Percentiles rank a stretch among this genome's conserved stretches.
phyloP scores from a whole-genome alignment of 805 yeast species.

The Ogataea corticis region DNA sequence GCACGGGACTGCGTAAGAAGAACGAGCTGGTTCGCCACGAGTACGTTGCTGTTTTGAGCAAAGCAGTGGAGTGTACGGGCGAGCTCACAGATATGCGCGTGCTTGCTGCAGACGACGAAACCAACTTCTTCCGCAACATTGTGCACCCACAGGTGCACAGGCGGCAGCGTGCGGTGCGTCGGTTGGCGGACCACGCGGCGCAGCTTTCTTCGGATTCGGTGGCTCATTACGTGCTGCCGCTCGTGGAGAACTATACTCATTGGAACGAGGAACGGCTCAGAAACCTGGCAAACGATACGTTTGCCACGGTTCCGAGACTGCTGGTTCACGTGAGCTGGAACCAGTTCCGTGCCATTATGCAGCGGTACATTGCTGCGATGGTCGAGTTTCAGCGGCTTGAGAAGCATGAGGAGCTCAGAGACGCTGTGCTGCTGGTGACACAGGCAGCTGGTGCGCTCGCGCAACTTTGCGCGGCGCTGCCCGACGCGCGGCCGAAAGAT shows the following conservation, averaged over 20 bases:
- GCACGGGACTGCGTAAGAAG: constrained; percentile 63
- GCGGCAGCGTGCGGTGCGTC: constrained; percentile 79
- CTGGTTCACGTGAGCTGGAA: constrained; percentile 66
- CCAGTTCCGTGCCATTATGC: constrained; percentile 74
- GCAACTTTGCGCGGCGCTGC: constrained; percentile 7
- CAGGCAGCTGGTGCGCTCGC: constrained; percentile 50
- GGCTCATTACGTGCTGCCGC: constrained; percentile 80
- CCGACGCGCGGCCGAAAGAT: constrained; percentile 24
- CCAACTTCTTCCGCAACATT: constrained; percentile 60
- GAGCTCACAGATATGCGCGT: constrained; percentile 68
- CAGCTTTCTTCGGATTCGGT: constrained; percentile 56
- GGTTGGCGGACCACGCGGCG: constrained; percentile 51
- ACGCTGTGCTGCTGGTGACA: constrained; percentile 58
- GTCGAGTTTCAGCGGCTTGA: constrained; percentile 22
- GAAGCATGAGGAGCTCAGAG: constrained; percentile 49
- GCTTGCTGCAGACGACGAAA: constrained; percentile 76
- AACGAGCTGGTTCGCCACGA: constrained; percentile 69
- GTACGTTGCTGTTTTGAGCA: constrained; percentile 64
- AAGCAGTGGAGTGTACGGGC: constrained; percentile 50
- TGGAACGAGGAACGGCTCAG: constrained; percentile 58
- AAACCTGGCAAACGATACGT: constrained; percentile 65
- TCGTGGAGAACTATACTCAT: constrained; percentile 76
- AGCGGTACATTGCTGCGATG: constrained; percentile 54
- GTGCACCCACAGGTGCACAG: constrained; percentile 83
- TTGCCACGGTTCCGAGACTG: constrained; percentile 60